phyloP scores from a whole-genome alignment of 129 eudicot species.

The Arctium lappa region DNA sequence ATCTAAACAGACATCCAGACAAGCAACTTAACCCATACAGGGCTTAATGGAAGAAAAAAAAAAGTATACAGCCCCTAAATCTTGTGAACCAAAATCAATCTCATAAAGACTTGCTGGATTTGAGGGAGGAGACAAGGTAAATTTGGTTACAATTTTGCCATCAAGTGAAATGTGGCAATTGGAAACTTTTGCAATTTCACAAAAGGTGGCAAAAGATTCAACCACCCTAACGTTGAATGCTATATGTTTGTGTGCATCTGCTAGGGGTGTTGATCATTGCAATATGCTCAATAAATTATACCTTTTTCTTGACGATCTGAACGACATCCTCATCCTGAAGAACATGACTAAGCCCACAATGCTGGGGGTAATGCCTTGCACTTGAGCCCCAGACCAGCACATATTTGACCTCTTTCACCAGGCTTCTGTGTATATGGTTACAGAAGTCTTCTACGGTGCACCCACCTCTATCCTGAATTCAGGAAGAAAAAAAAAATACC shows the following conservation, averaged over 20 bases:
- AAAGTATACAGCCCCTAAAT: background rate
- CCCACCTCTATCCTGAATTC: slow-evolving; percentile 94
- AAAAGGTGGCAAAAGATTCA: background rate
- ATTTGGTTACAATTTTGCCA: background rate
- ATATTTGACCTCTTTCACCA: slow-evolving; percentile 90
- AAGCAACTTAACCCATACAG: background rate
- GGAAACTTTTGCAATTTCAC: background rate
- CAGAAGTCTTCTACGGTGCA: slow-evolving; percentile 93
- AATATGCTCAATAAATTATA: slow-evolving; percentile 2
- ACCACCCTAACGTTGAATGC: background rate
- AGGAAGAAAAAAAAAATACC: slow-evolving; percentile 3
- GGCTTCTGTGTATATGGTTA: slow-evolving; percentile 86
- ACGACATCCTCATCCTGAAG: slow-evolving; percentile 99
- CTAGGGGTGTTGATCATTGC: background rate
- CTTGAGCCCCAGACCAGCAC: slow-evolving; percentile 94
- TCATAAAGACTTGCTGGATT: background rate
- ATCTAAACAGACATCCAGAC: background rate
- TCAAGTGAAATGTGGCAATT: background rate
- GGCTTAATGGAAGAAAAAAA: background rate
- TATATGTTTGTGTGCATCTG: background rate
- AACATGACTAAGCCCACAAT: slow-evolving; percentile 84
- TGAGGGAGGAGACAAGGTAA: background rate
- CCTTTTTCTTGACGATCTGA: slow-evolving; percentile 98
- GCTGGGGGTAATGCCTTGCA: slow-evolving; percentile 97
- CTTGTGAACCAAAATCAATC: background rate